phyloP scores from a whole-genome alignment of 2,329 filamentous ascomycete species.

The Penicillium psychrosexuale region DNA sequence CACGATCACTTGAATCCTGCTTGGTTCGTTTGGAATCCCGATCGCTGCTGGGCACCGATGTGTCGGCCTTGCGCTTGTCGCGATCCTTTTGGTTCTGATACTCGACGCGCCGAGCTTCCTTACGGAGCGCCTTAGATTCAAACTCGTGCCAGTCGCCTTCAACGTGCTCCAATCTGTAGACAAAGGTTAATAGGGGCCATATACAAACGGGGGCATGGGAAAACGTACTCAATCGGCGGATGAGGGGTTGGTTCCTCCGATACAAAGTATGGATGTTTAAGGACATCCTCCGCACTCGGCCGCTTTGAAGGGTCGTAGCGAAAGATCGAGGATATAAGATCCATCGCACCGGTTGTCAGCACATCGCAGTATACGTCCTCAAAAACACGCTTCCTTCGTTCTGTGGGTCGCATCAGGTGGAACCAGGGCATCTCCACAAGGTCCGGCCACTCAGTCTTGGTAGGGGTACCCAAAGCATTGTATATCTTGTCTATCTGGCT shows the following conservation, averaged over 20 bases:
- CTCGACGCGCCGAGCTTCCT: constrained; percentile 59
- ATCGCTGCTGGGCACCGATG: constrained; percentile 34
- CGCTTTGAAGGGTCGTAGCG: constrained; percentile 80
- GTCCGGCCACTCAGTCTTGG: constrained; percentile 77
- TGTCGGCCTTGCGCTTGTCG: constrained; percentile 47
- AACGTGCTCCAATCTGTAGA: constrained; percentile 65
- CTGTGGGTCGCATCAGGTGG: constrained; percentile 77
- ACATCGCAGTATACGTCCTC: constrained; percentile 76
- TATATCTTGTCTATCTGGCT: constrained; percentile 98
- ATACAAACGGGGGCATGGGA: background rate
- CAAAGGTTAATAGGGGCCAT: constrained; percentile 1
- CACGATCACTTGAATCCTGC: constrained; percentile 27
- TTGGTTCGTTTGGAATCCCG: constrained; percentile 41
- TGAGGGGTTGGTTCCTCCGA: constrained; percentile 72
- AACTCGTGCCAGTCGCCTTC: constrained; percentile 99
- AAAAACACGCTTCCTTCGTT: constrained; percentile 71
- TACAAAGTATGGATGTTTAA: constrained; percentile 85
- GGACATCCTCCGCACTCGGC: constrained; percentile 77
- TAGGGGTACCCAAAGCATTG: constrained; percentile 83
- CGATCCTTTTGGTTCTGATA: constrained; percentile 45
- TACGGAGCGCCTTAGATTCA: constrained; percentile 89
- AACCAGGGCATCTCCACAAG: constrained; percentile 97
- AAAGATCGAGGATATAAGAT: constrained; percentile 81
- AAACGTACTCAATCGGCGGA: constrained; percentile 75
- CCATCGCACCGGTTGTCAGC: constrained; percentile 75